These are phyloP conservation scores for Rhodomyrtus tomentosa DNA, from an alignment of 345 rosid species.

Conservation along the genomic window DNA sequence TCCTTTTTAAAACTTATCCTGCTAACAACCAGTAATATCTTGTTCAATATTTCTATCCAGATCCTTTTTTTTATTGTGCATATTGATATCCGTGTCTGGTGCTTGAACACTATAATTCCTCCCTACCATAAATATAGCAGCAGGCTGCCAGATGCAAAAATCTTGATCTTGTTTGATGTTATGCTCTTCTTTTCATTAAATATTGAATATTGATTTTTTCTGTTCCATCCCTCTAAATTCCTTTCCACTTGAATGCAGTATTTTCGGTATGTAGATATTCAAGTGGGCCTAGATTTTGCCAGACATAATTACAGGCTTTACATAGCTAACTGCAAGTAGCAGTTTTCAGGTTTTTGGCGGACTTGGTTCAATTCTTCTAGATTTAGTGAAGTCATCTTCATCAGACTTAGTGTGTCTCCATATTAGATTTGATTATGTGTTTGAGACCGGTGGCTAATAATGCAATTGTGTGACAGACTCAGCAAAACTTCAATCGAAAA, in stretches of 20 bases:
- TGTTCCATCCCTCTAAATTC: not conserved
- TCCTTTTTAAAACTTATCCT: not conserved
- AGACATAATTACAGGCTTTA: not conserved
- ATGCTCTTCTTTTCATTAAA: not conserved
- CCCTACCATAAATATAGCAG: not conserved
- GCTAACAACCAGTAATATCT: not conserved
- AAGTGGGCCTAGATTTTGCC: not conserved
- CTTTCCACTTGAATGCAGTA: not conserved
- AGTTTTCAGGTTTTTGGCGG: not conserved
- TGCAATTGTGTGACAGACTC: constrained; percentile 30
- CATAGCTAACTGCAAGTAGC: not conserved
- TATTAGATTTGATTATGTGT: not conserved
- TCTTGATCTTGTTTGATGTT: not conserved
- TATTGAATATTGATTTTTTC: not conserved
- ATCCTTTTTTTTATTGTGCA: not conserved
- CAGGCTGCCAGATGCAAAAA: not conserved
- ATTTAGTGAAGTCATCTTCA: not conserved
- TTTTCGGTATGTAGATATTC: not conserved
- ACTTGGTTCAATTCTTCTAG: not conserved
- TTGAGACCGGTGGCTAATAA: not conserved
- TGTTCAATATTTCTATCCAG: not conserved
- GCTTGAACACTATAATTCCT: not conserved
- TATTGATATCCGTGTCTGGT: not conserved
- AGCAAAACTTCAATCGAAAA: constrained; percentile 39
- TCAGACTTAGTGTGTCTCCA: not conserved